Percentiles rank a stretch among this genome's conserved stretches.
Evolutionary conservation across 2,329 filamentous ascomycete genomes (phyloP).

Genomic region (Gremmenia infestans): DNA sequence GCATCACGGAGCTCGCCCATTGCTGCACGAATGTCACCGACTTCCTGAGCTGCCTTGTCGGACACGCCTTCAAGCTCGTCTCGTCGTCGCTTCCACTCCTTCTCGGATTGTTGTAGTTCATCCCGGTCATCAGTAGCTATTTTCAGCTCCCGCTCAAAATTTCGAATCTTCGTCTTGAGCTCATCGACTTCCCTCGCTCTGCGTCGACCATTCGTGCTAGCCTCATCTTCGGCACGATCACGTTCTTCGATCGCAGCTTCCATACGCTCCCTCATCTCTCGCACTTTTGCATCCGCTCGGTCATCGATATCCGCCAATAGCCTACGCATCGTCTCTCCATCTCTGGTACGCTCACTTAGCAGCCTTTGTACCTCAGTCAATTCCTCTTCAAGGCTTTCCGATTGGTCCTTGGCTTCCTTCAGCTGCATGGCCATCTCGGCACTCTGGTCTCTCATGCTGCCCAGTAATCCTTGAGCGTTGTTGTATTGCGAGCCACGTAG

Average conservation of each 20-base stretch:
- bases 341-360: conserved; percentile 79
- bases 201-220: conserved; percentile 69
- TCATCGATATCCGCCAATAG: conserved; percentile 83
- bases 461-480: conserved; percentile 78
- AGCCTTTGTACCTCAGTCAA: conserved; percentile 82
- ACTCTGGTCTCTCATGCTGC: conserved; percentile 89
- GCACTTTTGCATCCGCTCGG: conserved; percentile 72
- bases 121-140: conserved; percentile 69
- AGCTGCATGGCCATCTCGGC: conserved; percentile 85
- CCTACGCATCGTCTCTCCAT: conserved; percentile 91
- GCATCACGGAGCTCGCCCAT: conserved; percentile 74
- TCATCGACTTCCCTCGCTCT: conserved; percentile 83
- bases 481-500: conserved; percentile 81
- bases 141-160: conserved; percentile 74
- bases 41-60: conserved; percentile 65
- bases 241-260: conserved; percentile 90
- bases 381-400: conserved; percentile 87
- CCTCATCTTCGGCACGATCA: conserved; percentile 87
- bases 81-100: conserved; percentile 66
- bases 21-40: conserved; percentile 68
- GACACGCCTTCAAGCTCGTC: conserved; percentile 71
- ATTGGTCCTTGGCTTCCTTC: conserved; percentile 78
- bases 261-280: conserved; percentile 84
- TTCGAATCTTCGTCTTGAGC: conserved; percentile 69
- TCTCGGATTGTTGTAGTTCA: conserved; percentile 68